Evolutionary conservation across 345 rosid species (phyloP).

Genomic region (Camelina sativa): DNA sequence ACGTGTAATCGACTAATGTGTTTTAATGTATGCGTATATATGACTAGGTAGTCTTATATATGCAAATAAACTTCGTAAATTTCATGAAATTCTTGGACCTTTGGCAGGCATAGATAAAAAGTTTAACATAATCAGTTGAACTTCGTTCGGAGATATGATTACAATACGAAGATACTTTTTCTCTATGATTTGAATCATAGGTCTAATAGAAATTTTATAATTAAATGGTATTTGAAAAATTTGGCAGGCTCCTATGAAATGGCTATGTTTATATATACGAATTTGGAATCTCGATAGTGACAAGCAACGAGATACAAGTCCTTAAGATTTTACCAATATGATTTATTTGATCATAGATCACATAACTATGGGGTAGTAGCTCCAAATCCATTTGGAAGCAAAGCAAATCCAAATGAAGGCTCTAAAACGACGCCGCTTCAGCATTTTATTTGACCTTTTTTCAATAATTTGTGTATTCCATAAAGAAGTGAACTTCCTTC

Average conservation of each 20-base stretch:
- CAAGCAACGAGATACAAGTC: too few relatives aligned
- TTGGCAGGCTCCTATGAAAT: not conserved
- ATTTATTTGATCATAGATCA: not conserved
- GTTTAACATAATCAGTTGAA: not conserved
- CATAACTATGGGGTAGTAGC: not conserved
- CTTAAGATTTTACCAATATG: too few relatives aligned
- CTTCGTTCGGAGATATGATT: not conserved
- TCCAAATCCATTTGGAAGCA: too few relatives aligned
- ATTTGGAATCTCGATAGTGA: too few relatives aligned
- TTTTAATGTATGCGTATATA: not conserved
- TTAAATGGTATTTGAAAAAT: not conserved
- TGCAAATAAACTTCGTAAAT: not conserved
- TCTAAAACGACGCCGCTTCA: conserved; percentile 20
- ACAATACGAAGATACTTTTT: not conserved
- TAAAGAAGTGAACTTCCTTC: not conserved
- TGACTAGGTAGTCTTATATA: not conserved
- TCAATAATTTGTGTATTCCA: not conserved
- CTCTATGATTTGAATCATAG: not conserved
- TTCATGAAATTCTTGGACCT: not conserved
- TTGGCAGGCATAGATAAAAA: not conserved
- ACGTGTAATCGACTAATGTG: conserved; percentile 28
- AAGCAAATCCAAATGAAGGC: too few relatives aligned
- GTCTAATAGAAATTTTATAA: not conserved
- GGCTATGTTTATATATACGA: too few relatives aligned
- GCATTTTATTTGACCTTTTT: conserved; percentile 19